A percentile compares a stretch with the other conserved stretches of the same genome.
phyloP scores from a whole-genome alignment of 306 rosid species.

The Sophora flavescens region DNA sequence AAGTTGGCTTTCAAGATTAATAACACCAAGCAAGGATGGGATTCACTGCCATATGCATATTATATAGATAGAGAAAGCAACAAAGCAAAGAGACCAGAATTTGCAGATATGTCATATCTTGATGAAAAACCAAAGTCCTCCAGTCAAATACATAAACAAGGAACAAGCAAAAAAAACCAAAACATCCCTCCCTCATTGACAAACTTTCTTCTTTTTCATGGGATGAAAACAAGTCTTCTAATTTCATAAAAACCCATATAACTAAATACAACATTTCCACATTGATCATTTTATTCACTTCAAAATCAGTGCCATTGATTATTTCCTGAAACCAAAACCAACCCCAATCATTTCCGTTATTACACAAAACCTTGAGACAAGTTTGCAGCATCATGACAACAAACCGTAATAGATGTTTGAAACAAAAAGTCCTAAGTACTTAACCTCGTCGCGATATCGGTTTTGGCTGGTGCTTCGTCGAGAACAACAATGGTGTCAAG shows the following conservation, averaged over 20 bases:
- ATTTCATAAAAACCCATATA: background rate
- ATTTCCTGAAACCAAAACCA: background rate
- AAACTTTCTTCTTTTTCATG: no score
- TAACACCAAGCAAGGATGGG: background rate
- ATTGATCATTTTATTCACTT: no score
- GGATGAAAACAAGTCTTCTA: background rate
- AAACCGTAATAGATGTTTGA: background rate
- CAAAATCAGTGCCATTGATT: background rate
- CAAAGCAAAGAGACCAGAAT: no score
- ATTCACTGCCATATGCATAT: constrained; percentile 1
- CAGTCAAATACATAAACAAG: background rate
- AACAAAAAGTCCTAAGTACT: background rate
- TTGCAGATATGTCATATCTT: background rate
- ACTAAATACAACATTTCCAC: background rate
- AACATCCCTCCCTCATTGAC: background rate
- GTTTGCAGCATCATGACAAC: background rate
- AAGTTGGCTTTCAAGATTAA: background rate
- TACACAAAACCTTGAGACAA: background rate
- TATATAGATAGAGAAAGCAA: no score
- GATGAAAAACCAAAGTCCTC: background rate
- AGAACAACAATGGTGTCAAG: no score
- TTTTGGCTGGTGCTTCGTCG: no score
- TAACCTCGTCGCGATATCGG: background rate
- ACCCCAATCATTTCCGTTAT: no score
- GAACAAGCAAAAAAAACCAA: background rate